Evolutionary conservation across 257 asterid species (phyloP), one percentile per base, ranked within the genome.

Genomic region (Nemophila menziesii): DNA sequence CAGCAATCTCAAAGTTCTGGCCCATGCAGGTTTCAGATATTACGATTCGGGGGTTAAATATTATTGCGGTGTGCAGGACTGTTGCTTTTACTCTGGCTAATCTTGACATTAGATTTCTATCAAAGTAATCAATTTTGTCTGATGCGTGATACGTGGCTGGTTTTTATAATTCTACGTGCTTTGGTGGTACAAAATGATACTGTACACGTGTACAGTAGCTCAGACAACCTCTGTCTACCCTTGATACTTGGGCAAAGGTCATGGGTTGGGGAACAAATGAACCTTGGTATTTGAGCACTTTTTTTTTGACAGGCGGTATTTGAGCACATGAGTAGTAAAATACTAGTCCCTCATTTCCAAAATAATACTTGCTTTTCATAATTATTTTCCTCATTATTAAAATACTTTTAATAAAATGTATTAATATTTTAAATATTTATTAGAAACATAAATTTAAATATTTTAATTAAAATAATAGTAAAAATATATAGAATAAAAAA

Each of bases 161-260:
- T 37, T 17, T 13, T 38, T 22, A 46, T 5, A 42, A n/a, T 36
- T 1, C 1, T 4, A 14, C 29, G 21, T 29, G 47, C 16, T 45
- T 13, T 14, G 4, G 39, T 37, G 47, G 48, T 45, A 26, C 55
- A 12, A 24, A 34, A 22, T 20, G 33, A 43, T 46, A 45, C 3
- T 13, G 19, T 33, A 39, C 54, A 55, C 48, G 48, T 39, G 54
- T 47, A 53, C 22, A 7, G 43, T 39, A 5, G 12, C 4, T 34
- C 11, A 46, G 41, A 36, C 50, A 60, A 41, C 3, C 5, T 16
- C 18, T 29, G 19, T 4, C 29, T 43, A 38, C 46, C 57, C 61
- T 42, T 34, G 8, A 42, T 34, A 52, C 9, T 43, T 10, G 61
- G 51, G 56, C 52, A 61, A 21, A 22, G 42, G 16, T 5, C 15